Base-by-base conservation (phyloP, 345 rosid genomes). In the Salix koriyanagi region DNA sequence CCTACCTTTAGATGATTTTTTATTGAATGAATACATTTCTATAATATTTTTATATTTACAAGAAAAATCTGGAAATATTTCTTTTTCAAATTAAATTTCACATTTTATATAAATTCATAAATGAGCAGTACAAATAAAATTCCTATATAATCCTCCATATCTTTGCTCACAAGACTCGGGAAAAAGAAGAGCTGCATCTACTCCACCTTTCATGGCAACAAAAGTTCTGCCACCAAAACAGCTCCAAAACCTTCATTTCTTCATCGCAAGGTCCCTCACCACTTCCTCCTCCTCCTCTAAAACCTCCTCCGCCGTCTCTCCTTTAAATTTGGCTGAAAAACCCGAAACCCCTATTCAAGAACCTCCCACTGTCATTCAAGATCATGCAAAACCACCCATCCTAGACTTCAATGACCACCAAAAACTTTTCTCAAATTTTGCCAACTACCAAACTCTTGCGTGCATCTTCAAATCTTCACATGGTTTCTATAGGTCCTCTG, bases 381-480 rank as follows among this genome's bases (percentile, higher is more conserved):
- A 21, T 9, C 56, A 7, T 4, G 70, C 2, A n/a, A 73, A 75
- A 15, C 50, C 80, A n/a, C 6, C 67, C 4, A 48, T 54, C 4
- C 80, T 95, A 39, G 88, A 95, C 79, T 81, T 92, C 11, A 36
- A 76, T 25, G 89, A 91, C 44, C 89, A 85, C 56, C 82, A 83
- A 42, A 84, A 86, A 74, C 91, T 92, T 4, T 95, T 91, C 77
- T 26, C 85, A 12, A 67, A 82, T 13, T 11, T 91, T 0, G n/a
- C 75, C 96, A 0, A 79, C 90, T 5, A 6, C 77, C 19, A 89
- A 86, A 75, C 89, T 92, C 19, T 8, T 91, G 21, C 95, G 88
- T 10, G 83, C 97, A 5, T 80, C 86, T 18, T 79, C 79, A 21
- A 87, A 73, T 74, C 84, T 95, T 2, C 90, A 90, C 71, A 69